Conservation (phyloP, 1,284 basidiomycete species). For the Rhodotorula sp. region DNA sequence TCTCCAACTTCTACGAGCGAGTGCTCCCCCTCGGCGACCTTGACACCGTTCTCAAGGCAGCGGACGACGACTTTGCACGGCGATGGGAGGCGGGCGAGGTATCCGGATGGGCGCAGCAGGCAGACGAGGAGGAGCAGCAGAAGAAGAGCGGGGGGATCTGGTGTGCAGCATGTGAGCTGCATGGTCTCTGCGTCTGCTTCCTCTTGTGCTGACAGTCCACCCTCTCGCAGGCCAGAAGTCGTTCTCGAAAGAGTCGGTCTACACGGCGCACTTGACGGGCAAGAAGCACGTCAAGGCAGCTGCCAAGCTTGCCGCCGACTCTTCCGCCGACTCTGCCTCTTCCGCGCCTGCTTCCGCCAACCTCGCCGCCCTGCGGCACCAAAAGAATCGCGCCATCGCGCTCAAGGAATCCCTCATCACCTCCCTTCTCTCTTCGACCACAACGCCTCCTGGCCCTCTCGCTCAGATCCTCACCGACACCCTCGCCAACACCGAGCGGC, state of each 20-base stretch:
- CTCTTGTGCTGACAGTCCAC: too few species aligned
- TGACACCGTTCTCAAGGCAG: constrained; percentile 64
- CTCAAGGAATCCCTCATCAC: constrained; percentile 69
- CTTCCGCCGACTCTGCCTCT: constrained; percentile 48
- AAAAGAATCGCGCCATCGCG: constrained; percentile 68
- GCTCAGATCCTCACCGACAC: constrained; percentile 74
- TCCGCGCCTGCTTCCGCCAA: constrained; percentile 37
- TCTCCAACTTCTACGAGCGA: constrained; percentile 74
- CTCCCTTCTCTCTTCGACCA: constrained; percentile 58
- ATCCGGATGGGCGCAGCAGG: constrained; percentile 62
- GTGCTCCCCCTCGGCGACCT: constrained; percentile 84
- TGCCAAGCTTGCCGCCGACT: constrained; percentile 55
- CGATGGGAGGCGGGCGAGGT: constrained; percentile 78
- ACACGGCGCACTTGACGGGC: constrained; percentile 90
- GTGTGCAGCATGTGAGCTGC: constrained; percentile 87
- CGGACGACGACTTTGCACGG: constrained; percentile 68
- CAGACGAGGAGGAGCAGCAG: constrained; percentile 48
- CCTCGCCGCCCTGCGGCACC: constrained; percentile 52
- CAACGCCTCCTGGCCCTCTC: constrained; percentile 52
- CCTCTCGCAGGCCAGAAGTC: constrained; percentile 70
- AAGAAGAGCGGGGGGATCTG: constrained; percentile 69
- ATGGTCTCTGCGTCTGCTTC: not conserved
- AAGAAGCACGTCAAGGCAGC: constrained; percentile 92
- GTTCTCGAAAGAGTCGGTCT: constrained; percentile 97
- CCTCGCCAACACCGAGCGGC: constrained; percentile 91